A percentile compares a stretch with the other conserved stretches of the same genome.
Conservation (phyloP, 1,284 basidiomycete species). For the Tilletia walkeri region DNA sequence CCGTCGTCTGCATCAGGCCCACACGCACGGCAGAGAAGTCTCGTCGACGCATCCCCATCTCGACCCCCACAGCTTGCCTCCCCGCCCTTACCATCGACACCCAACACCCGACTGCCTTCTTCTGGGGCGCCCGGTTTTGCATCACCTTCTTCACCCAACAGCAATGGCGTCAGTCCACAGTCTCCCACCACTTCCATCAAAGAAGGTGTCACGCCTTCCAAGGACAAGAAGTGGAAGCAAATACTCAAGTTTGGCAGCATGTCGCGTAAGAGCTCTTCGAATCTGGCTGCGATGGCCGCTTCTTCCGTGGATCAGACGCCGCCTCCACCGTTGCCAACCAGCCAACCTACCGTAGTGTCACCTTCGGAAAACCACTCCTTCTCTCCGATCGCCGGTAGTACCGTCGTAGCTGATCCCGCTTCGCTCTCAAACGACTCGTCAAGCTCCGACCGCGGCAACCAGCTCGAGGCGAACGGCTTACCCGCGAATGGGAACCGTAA, state of each 20-base stretch:
- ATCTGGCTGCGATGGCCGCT: slow-evolving; percentile 12
- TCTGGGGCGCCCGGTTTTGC: background rate
- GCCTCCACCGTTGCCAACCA: slow-evolving; percentile 3
- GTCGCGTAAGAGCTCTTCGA: slow-evolving; percentile 36
- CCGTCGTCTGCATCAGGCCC: background rate
- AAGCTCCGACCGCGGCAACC: slow-evolving; percentile 32
- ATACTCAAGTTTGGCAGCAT: slow-evolving; percentile 52
- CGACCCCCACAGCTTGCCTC: too few species aligned
- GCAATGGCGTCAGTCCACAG: background rate
- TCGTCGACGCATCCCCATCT: too few species aligned
- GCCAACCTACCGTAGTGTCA: background rate
- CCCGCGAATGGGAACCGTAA: background rate
- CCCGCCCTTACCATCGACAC: too few species aligned
- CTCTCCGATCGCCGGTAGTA: slow-evolving; percentile 39
- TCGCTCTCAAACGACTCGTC: slow-evolving; percentile 48
- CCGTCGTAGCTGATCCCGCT: slow-evolving; percentile 43
- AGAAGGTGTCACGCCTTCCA: slow-evolving; percentile 14
- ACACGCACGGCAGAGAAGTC: too few species aligned
- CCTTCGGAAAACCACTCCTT: slow-evolving; percentile 21
- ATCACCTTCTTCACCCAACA: background rate
- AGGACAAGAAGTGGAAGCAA: slow-evolving; percentile 53
- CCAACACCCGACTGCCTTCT: too few species aligned
- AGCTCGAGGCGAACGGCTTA: background rate
- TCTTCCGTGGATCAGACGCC: background rate
- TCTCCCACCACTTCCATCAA: slow-evolving; percentile 16